These are phyloP conservation scores for Pseudovirgaria hyperparasitica DNA, from an alignment of 2,329 filamentous ascomycete species.

Conservation along the genomic window DNA sequence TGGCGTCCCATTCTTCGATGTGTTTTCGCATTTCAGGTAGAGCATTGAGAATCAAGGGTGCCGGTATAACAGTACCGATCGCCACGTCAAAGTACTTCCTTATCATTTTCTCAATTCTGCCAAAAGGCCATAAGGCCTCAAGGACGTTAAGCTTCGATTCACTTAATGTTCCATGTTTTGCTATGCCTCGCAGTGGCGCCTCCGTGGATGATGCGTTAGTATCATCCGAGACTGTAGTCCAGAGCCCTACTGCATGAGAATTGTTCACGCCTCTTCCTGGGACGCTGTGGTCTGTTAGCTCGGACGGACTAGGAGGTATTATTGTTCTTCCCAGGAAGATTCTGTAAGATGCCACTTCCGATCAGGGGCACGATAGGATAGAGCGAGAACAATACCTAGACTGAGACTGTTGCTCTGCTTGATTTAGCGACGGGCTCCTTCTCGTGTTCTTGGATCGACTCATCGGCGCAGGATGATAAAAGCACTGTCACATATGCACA, in stretches of 20 bases:
- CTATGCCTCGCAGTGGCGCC: conserved; percentile 18
- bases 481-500: conserved; percentile 13
- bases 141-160: no score
- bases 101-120: conserved; percentile 16
- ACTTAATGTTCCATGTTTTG: conserved; percentile 15
- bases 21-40: conserved; percentile 19
- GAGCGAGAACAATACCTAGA: conserved; percentile 8
- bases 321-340: conserved; percentile 15
- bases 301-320: conserved; percentile 3
- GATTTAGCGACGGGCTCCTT: conserved; percentile 18
- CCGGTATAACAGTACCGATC: conserved; percentile 14
- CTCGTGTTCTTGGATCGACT: conserved; percentile 22
- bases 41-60: conserved; percentile 17
- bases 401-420: conserved; percentile 14
- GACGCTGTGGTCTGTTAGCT: no score
- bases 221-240: conserved; percentile 7
- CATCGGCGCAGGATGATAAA: conserved; percentile 24
- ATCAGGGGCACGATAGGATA: conserved; percentile 5
- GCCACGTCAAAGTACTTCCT: conserved; percentile 15
- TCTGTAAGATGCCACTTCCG: conserved; percentile 10
- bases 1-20: conserved; percentile 12
- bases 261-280: conserved; percentile 11
- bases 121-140: no score
- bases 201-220: no score
- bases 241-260: conserved; percentile 8